Percentiles rank a stretch among this genome's conserved stretches.
Evolutionary conservation across 306 rosid genomes (phyloP).

Genomic region (Dicorynia guianensis): DNA sequence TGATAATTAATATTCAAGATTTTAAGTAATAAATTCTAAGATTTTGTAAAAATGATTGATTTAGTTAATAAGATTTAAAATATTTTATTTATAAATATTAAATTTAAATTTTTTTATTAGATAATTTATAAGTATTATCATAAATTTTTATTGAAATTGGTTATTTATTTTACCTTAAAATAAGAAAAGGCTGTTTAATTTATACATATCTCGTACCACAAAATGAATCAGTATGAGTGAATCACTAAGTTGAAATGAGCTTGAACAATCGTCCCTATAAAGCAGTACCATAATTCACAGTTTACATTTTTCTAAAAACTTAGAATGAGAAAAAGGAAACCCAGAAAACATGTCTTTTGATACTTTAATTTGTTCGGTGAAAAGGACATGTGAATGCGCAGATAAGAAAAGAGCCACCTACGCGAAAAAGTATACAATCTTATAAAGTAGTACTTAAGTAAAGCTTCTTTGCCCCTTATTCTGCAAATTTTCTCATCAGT

Average conservation of each 20-base stretch:
- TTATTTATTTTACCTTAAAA: too few species aligned
- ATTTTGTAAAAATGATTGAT: too few species aligned
- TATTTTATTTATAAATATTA: too few species aligned
- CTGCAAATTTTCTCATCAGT: conserved; percentile 60
- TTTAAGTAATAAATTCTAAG: conserved; percentile 25
- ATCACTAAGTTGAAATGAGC: conserved; percentile 34
- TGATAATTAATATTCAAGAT: conserved; percentile 8
- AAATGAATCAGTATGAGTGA: conserved; percentile 10
- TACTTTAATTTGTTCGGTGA: conserved; percentile 71
- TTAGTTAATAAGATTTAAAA: too few species aligned
- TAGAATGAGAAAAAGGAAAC: conserved; percentile 28
- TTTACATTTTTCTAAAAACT: conserved; percentile 35
- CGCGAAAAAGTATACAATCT: conserved; percentile 47
- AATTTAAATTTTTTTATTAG: too few species aligned
- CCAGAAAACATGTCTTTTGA: conserved; percentile 49
- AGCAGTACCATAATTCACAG: conserved; percentile 27
- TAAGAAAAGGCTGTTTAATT: conserved; percentile 23
- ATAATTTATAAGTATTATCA: too few species aligned
- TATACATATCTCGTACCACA: conserved; percentile 21
- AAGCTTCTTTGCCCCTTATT: conserved; percentile 34
- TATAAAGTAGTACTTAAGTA: conserved; percentile 54
- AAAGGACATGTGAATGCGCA: conserved; percentile 82
- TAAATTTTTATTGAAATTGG: too few species aligned
- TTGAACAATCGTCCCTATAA: conserved; percentile 20
- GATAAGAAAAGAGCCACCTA: conserved; percentile 56